Conservation (phyloP, 1,139 yeast genomes). For the Suhomyces guaymorum region DNA sequence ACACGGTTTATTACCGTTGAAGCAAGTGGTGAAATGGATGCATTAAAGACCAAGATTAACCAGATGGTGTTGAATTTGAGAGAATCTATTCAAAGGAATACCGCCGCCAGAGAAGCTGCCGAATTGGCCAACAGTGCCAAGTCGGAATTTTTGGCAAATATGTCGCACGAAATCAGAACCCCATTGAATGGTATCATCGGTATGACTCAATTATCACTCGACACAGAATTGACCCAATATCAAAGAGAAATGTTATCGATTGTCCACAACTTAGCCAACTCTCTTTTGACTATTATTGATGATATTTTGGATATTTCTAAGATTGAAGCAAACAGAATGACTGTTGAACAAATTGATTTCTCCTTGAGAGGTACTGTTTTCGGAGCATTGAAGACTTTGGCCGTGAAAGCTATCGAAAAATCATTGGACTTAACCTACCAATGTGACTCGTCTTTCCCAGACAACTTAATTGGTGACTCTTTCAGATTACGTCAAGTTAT, state of each 20-base stretch:
- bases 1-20: constrained; percentile 88
- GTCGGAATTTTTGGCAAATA: constrained; percentile 86
- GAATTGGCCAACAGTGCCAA: constrained; percentile 89
- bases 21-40: constrained; percentile 93
- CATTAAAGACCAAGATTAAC: constrained; percentile 83
- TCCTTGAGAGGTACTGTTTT: constrained; percentile 83
- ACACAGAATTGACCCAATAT: constrained; percentile 82
- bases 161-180: constrained; percentile 90
- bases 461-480: constrained; percentile 81
- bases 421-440: constrained; percentile 77
- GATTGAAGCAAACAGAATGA: constrained; percentile 91
- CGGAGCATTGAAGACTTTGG: constrained; percentile 83
- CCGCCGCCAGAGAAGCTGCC: constrained; percentile 93
- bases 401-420: constrained; percentile 85
- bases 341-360: constrained; percentile 84
- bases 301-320: constrained; percentile 88
- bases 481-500: constrained; percentile 84
- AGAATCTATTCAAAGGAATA: constrained; percentile 86
- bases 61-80: constrained; percentile 88
- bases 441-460: constrained; percentile 85
- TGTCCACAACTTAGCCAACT: constrained; percentile 83
- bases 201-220: constrained; percentile 86
- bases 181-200: constrained; percentile 93
- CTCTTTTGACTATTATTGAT: constrained; percentile 79
- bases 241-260: constrained; percentile 88